A percentile compares a stretch with the other conserved stretches of the same genome.
Evolutionary conservation across 2,329 filamentous ascomycete genomes (phyloP).

Genomic region (Sporothrix phasma): DNA sequence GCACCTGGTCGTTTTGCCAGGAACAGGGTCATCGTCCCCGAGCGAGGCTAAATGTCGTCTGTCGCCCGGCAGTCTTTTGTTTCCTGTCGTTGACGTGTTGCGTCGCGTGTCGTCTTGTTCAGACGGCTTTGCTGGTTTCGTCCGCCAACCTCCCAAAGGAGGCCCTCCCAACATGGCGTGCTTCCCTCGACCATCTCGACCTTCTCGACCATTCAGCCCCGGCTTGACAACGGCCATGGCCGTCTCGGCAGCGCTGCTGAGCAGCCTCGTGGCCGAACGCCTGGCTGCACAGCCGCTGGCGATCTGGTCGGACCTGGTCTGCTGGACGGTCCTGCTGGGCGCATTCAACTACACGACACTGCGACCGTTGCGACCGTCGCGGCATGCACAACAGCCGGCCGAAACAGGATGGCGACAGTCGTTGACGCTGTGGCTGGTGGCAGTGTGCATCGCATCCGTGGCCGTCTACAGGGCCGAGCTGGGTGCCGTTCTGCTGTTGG

Average conservation of each 20-base stretch:
- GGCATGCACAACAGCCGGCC: not conserved
- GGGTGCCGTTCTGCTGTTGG: not conserved
- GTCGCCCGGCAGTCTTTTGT: no score
- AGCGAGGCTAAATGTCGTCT: no score
- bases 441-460: not conserved
- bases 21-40: no score
- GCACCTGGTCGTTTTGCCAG: no score
- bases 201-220: not conserved
- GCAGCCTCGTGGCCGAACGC: not conserved
- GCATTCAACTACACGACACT: not conserved
- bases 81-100: no score
- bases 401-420: not conserved
- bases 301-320: not conserved
- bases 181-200: not conserved
- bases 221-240: not conserved
- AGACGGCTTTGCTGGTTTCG: no score
- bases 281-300: not conserved
- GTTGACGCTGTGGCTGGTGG: not conserved
- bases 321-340: not conserved
- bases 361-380: not conserved
- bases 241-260: not conserved
- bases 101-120: no score
- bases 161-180: not conserved
- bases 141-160: no score
- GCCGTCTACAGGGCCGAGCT: not conserved